Evolutionary conservation across 2,329 filamentous ascomycete genomes (phyloP), one percentile per base, ranked within the genome.

Genomic region (Aspergillus tanneri): DNA sequence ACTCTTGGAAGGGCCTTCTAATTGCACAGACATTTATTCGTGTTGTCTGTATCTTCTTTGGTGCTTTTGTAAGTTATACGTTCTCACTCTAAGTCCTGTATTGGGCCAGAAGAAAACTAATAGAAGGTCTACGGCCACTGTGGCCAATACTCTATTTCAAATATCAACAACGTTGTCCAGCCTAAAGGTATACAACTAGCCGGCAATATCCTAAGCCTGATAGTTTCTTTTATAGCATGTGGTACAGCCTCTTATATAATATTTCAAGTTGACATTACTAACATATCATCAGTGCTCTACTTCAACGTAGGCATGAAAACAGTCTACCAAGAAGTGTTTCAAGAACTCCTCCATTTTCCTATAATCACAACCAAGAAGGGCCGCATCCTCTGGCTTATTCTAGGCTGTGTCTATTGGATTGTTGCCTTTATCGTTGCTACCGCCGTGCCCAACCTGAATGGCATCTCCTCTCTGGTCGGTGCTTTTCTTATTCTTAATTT

Each of bases 401-500:
- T 82, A 2, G 75, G 81, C 2, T 81, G 80, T 0, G 54, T 81
- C 4, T 84, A 82, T 65, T 84, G 81, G 81, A 63, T 63, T 7
- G 50, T 80, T 5, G 81, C 80, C 2, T 84, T 82, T 55, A 58
- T 80, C 18, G 63, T 84, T 41, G 77, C 73, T 2, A 76, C 77
- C 5, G 74, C 76, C 1, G 76, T 84, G 18, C 80, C 80, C 19
- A 72, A 81, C 51, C 74, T 79, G 49, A 71, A 69, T 7, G 71
- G 71, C 37, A 62, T 80, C 35, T 67, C 71, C 19, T 71, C 71
- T 3, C 67, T 83, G 35, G 74, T 83, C 16, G 75, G 74, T 3
- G 79, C 79, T 2, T n/a, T n/a, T n/a, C 62, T 80, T 2, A 79
- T 82, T 47, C 61, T 83, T 44, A 76, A 81, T 49, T 82, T 84